Conservation (phyloP, 2,329 filamentous ascomycete species). For the Colletotrichum siamense region DNA sequence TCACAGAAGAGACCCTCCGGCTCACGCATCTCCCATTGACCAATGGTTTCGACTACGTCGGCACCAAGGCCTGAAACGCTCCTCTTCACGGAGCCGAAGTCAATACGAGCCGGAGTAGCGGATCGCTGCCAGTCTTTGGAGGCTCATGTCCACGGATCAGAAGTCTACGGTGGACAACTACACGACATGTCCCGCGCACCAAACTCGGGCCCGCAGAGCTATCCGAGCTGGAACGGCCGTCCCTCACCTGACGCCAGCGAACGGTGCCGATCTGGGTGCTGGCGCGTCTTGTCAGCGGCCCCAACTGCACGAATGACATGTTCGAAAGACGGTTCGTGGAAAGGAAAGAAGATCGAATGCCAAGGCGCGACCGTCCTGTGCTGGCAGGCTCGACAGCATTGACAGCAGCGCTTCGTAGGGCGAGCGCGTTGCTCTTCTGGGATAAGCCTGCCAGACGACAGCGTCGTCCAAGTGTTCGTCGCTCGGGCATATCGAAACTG, state of each 20-base stretch:
- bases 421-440: background rate
- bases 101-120: background rate
- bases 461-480: background rate
- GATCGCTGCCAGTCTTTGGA: background rate
- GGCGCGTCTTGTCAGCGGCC: background rate
- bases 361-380: background rate
- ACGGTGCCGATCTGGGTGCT: background rate
- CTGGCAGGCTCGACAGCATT: background rate
- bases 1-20: background rate
- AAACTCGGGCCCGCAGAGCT: background rate
- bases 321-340: background rate
- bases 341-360: constrained; percentile 1
- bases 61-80: background rate
- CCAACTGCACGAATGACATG: background rate
- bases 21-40: background rate
- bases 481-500: constrained; percentile 12
- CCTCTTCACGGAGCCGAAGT: background rate
- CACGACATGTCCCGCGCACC: background rate
- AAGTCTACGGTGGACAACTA: background rate
- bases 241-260: background rate
- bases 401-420: background rate
- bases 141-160: background rate
- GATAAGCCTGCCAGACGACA: background rate
- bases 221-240: background rate
- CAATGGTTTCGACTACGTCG: background rate